Conservation (phyloP, 1,284 basidiomycete species). For the Vanrija sp. region DNA sequence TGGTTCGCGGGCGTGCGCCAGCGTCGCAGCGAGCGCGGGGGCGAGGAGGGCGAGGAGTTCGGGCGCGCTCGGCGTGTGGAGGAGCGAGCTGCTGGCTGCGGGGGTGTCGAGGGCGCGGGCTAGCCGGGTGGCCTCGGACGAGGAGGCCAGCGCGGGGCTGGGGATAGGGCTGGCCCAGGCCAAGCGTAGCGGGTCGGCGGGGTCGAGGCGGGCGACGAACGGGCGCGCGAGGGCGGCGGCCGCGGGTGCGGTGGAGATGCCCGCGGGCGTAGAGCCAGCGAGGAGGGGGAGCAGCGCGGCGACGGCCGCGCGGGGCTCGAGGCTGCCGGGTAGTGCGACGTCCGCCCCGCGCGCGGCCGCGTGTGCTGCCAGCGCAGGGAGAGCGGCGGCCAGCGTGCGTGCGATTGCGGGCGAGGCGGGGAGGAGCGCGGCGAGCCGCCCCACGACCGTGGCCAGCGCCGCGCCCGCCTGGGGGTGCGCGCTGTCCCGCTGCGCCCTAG, state of each 20-base stretch:
- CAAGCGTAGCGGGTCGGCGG: background rate
- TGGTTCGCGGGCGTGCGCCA: conserved; percentile 6
- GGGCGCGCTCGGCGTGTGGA: conserved; percentile 1
- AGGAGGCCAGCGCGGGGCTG: background rate
- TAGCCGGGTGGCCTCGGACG: background rate
- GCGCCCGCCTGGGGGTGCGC: conserved; percentile 4
- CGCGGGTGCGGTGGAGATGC: background rate
- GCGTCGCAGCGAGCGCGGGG: conserved; percentile 7
- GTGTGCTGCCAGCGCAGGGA: conserved; percentile 5
- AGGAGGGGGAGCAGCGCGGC: background rate
- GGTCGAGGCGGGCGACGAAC: background rate
- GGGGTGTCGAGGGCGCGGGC: conserved; percentile 6
- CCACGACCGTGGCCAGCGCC: background rate
- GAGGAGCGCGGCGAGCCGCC: background rate
- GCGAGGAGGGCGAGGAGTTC: conserved; percentile 12
- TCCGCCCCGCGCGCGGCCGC: conserved; percentile 3
- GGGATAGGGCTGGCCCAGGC: background rate
- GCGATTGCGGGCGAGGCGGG: background rate
- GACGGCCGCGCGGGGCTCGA: background rate
- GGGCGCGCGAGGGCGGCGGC: background rate
- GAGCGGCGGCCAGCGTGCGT: conserved; percentile 1
- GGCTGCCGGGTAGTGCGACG: background rate
- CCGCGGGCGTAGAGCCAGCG: background rate
- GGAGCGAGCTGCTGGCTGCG: background rate
- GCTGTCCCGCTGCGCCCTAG: background rate